A percentile compares a stretch with the other conserved stretches of the same genome.
phyloP scores from a whole-genome alignment of 1,284 basidiomycete species.

The Melampsora larici-populina region DNA sequence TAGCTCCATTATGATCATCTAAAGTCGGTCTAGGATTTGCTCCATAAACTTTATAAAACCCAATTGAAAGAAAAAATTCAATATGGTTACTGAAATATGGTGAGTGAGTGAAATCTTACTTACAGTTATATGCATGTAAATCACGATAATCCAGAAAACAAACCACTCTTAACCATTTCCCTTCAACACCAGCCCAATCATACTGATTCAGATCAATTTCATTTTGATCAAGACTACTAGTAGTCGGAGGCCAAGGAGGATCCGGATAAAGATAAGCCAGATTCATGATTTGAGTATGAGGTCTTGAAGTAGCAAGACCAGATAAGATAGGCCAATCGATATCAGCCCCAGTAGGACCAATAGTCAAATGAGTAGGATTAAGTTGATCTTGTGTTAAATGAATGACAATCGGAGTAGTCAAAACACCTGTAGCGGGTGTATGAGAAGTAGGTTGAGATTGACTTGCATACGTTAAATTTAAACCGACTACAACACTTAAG shows the following conservation, averaged over 20 bases:
- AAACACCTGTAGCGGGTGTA: background rate
- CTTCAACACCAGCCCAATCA: slow-evolving; percentile 39
- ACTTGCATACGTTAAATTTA: slow-evolving; percentile 6
- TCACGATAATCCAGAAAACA: slow-evolving; percentile 25
- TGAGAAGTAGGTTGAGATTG: background rate
- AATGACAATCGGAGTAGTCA: background rate
- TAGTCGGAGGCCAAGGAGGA: slow-evolving; percentile 3
- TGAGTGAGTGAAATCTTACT: background rate
- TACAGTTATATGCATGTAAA: slow-evolving; percentile 35
- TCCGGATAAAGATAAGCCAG: slow-evolving; percentile 10
- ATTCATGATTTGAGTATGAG: slow-evolving; percentile 23
- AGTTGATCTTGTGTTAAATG: background rate
- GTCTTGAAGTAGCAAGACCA: slow-evolving; percentile 4
- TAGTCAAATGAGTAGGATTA: background rate
- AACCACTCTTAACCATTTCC: slow-evolving; percentile 26
- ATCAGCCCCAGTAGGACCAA: background rate
- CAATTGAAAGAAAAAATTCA: too few relatives aligned
- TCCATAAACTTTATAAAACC: background rate
- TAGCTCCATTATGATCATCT: background rate
- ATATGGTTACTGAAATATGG: too few relatives aligned
- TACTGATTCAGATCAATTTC: slow-evolving; percentile 15
- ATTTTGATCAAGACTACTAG: background rate
- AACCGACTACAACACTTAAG: slow-evolving; percentile 16
- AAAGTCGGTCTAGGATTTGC: background rate
- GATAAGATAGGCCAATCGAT: slow-evolving; percentile 42